phyloP scores from a whole-genome alignment of 352 stramenopile genomes.

The Pythium volutum region DNA sequence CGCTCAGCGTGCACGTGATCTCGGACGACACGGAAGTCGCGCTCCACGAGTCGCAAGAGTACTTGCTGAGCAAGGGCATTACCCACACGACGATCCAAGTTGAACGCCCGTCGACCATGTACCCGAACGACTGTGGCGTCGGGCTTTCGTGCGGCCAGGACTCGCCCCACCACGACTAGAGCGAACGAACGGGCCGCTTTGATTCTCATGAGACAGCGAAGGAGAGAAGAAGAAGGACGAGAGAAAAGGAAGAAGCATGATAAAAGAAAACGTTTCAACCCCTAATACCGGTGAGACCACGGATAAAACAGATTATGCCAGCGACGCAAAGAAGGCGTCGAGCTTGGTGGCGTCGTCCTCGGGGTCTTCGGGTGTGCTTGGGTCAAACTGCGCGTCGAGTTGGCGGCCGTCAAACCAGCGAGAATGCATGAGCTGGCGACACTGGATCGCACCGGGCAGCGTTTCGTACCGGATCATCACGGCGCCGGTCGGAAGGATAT shows the following conservation, averaged over 20 bases:
- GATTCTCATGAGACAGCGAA: not conserved
- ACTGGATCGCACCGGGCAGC: constrained; percentile 58
- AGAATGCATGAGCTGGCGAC: constrained; percentile 70
- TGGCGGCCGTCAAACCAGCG: constrained; percentile 78
- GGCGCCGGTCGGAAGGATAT: constrained; percentile 56
- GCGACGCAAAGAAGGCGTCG: constrained; percentile 72
- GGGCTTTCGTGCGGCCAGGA: constrained; percentile 76
- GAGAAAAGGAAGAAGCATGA: not conserved
- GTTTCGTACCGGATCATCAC: constrained; percentile 60
- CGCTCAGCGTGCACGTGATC: constrained; percentile 90
- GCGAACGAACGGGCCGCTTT: not conserved
- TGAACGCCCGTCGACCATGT: constrained; percentile 62
- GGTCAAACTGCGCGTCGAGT: constrained; percentile 61
- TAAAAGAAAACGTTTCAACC: not conserved
- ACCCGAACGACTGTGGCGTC: constrained; percentile 67
- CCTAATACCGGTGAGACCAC: too few species aligned
- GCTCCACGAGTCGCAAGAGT: constrained; percentile 68
- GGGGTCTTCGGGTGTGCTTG: constrained; percentile 47
- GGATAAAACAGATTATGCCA: constrained; percentile 11
- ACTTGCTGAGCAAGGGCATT: constrained; percentile 73
- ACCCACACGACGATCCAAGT: constrained; percentile 89
- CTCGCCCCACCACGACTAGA: constrained; percentile 47
- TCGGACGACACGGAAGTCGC: constrained; percentile 65
- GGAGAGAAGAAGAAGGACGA: not conserved
- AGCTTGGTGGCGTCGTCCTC: constrained; percentile 69